phyloP scores from a whole-genome alignment of 2,329 filamentous ascomycete genomes.

The Paraconiothyrium brasiliense region DNA sequence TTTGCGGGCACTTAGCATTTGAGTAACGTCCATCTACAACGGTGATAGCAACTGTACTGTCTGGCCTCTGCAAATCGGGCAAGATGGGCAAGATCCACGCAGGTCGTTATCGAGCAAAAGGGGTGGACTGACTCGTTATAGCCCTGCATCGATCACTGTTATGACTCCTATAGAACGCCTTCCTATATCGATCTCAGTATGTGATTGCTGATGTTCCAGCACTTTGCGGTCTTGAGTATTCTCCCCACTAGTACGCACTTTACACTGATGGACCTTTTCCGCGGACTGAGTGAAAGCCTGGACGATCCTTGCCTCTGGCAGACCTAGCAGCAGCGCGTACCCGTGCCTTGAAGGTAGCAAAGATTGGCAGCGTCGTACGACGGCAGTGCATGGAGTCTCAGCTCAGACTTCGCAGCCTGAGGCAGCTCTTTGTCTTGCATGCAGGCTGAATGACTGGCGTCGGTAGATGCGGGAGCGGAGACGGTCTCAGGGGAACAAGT shows the following conservation, averaged over 20 bases:
- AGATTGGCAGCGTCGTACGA: background rate
- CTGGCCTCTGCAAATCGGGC: background rate
- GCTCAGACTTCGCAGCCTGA: background rate
- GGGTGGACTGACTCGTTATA: background rate
- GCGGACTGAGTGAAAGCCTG: background rate
- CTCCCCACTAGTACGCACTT: background rate
- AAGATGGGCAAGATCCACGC: background rate
- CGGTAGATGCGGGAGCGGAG: constrained; percentile 5
- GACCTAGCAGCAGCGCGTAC: background rate
- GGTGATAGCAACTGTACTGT: background rate
- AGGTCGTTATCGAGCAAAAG: background rate
- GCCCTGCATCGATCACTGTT: constrained; percentile 1
- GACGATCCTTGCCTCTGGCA: background rate
- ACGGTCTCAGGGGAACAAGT: constrained; percentile 1
- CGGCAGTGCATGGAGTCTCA: background rate
- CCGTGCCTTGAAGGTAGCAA: background rate
- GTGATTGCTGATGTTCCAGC: background rate
- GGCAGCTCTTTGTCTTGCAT: background rate
- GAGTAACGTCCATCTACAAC: background rate
- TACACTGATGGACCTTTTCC: background rate
- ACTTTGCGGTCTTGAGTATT: background rate
- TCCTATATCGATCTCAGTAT: background rate
- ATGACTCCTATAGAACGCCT: constrained; percentile 1
- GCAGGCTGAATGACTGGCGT: background rate
- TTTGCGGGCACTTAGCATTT: background rate